Evolutionary conservation across 2,329 filamentous ascomycete species (phyloP).

Genomic region (Aspergillus sp.): DNA sequence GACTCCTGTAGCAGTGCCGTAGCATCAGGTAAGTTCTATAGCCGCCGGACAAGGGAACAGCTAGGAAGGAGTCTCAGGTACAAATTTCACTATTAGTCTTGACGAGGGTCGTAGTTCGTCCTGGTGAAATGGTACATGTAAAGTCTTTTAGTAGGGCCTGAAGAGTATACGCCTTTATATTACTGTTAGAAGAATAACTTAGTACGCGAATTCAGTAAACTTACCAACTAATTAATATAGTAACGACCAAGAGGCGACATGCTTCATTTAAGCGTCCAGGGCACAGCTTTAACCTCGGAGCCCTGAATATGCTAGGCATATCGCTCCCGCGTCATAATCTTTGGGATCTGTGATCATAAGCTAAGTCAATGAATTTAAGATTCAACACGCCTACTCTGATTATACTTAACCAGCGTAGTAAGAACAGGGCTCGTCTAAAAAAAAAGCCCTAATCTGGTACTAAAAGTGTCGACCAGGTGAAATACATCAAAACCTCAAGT

Average conservation of each 20-base stretch:
- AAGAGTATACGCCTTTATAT: conserved; percentile 9
- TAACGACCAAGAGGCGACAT: conserved; percentile 3
- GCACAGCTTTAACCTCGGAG: conserved; percentile 8
- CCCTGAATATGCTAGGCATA: background rate
- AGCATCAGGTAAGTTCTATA: background rate
- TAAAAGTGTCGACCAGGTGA: conserved; percentile 4
- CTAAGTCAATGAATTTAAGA: conserved; percentile 6
- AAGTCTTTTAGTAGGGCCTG: conserved; percentile 1
- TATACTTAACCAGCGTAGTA: conserved; percentile 4
- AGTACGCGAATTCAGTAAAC: conserved; percentile 5
- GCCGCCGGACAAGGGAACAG: background rate
- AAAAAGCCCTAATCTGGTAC: conserved; percentile 4
- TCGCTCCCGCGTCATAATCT: background rate
- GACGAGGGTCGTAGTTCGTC: background rate
- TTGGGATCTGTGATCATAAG: conserved; percentile 2
- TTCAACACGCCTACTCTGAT: conserved; percentile 2
- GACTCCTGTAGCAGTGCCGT: background rate
- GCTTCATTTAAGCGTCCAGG: conserved; percentile 8
- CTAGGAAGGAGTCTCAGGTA: background rate
- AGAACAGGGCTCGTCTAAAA: conserved; percentile 5
- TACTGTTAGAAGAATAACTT: background rate
- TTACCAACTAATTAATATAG: conserved; percentile 1
- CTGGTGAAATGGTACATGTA: conserved; percentile 1
- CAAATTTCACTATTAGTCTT: background rate
- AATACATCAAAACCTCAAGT: conserved; percentile 1